Evolutionary conservation across 257 asterid species (phyloP).

Genomic region (Cruciata laevipes): DNA sequence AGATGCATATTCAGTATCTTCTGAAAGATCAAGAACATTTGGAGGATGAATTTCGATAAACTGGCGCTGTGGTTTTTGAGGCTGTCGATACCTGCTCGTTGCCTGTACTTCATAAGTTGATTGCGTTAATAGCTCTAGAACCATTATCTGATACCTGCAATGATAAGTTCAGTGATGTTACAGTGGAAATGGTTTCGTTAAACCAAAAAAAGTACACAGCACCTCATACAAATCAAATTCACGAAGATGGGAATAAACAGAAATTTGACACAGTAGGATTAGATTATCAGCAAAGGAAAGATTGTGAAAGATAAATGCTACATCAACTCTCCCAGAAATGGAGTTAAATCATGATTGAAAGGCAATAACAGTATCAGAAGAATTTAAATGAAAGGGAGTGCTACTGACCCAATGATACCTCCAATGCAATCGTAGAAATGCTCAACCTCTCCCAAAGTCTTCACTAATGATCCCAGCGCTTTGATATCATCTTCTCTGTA

Average conservation of each 20-base stretch:
- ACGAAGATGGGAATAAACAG: background rate
- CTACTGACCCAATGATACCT: constrained; percentile 92
- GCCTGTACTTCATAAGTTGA: constrained; percentile 44
- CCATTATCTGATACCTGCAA: constrained; percentile 74
- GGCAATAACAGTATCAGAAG: background rate
- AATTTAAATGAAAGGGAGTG: constrained; percentile 17
- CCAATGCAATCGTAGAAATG: constrained; percentile 89
- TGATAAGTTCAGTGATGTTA: background rate
- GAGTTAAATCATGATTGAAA: too few species aligned
- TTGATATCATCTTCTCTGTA: constrained; percentile 36
- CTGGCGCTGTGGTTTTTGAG: constrained; percentile 37
- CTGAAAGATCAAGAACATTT: constrained; percentile 69
- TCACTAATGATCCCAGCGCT: constrained; percentile 61
- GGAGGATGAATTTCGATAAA: constrained; percentile 82
- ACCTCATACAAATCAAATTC: background rate
- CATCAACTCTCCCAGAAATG: background rate
- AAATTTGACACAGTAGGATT: background rate
- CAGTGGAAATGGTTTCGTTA: constrained; percentile 1
- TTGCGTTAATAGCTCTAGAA: constrained; percentile 70
- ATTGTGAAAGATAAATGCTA: background rate
- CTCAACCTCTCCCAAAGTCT: constrained; percentile 74
- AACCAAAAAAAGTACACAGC: background rate
- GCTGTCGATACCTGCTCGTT: constrained; percentile 37
- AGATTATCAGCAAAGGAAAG: background rate
- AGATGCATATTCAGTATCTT: constrained; percentile 72